These are phyloP conservation scores for Gleditsia sinensis DNA, from an alignment of 306 rosid genomes.

Conservation along the genomic window DNA sequence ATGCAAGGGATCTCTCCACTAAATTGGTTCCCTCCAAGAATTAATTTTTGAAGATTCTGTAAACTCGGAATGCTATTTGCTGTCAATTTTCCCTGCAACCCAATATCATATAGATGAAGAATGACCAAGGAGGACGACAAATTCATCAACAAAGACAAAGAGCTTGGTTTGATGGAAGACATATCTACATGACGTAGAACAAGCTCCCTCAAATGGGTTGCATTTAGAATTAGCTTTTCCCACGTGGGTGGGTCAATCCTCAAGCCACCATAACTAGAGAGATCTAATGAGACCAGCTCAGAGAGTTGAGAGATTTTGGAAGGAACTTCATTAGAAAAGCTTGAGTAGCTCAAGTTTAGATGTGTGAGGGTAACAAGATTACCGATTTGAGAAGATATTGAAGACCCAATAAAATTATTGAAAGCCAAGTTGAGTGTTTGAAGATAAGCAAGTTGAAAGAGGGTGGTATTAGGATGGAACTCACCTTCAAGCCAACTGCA, in stretches of 20 bases:
- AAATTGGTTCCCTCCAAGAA: not conserved
- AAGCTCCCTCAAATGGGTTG: not conserved
- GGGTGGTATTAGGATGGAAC: not conserved
- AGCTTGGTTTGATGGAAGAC: not conserved
- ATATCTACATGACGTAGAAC: not conserved
- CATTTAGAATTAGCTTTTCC: conserved; percentile 14
- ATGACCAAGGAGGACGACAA: conserved; percentile 26
- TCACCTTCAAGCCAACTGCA: not conserved
- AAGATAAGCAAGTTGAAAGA: conserved; percentile 5
- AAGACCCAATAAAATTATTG: not conserved
- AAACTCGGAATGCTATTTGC: not conserved
- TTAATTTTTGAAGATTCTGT: not conserved
- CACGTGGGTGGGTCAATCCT: not conserved
- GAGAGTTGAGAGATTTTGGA: not conserved
- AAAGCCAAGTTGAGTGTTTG: conserved; percentile 3
- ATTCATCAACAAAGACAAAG: not conserved
- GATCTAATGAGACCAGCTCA: conserved; percentile 13
- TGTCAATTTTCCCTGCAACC: not conserved
- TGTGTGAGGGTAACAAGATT: not conserved
- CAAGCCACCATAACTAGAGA: not conserved
- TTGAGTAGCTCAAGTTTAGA: not conserved
- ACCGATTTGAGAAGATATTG: conserved; percentile 2
- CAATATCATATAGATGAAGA: not conserved
- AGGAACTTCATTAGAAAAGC: not conserved
- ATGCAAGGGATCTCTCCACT: conserved; percentile 24